Conservation (phyloP, 139 green algal genomes). For the Asterochloris sp. region DNA sequence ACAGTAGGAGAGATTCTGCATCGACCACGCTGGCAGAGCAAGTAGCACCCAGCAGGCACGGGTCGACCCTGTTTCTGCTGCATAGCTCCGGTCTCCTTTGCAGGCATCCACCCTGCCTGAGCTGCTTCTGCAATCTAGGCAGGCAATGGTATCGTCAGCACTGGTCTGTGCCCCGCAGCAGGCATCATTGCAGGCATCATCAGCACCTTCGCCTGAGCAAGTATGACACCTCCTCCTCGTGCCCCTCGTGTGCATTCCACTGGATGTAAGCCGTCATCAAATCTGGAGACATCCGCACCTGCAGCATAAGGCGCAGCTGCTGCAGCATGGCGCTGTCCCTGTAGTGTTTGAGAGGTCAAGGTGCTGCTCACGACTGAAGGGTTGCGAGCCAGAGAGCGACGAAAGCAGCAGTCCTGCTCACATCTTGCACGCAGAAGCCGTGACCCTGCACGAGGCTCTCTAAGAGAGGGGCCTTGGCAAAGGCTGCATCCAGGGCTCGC, state of each 20-base stretch:
- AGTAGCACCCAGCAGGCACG: too few relatives aligned
- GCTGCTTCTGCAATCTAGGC: too few relatives aligned
- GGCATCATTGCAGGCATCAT: too few relatives aligned
- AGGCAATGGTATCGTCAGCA: too few relatives aligned
- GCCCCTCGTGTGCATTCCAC: constrained; percentile 33
- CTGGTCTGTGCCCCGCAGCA: too few relatives aligned
- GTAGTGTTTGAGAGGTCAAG: neutral
- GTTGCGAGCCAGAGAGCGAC: neutral
- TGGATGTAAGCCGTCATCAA: constrained; percentile 48
- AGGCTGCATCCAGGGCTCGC: constrained; percentile 6
- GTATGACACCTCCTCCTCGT: neutral
- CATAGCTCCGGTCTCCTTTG: too few relatives aligned
- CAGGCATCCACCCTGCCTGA: too few relatives aligned
- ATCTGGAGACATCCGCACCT: constrained; percentile 53
- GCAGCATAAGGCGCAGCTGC: neutral
- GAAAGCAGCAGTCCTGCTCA: neutral
- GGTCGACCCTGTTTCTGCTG: too few relatives aligned
- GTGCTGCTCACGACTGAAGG: neutral
- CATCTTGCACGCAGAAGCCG: constrained; percentile 20
- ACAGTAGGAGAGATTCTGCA: too few relatives aligned
- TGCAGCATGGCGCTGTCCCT: neutral
- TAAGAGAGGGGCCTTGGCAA: neutral
- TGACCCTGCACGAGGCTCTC: constrained; percentile 1
- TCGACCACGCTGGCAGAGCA: too few relatives aligned
- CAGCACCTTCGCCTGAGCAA: constrained; percentile 22